Evolutionary conservation across 2,329 filamentous ascomycete genomes (phyloP), one percentile per base, ranked within the genome.

Genomic region (Karstenula rhodostoma): DNA sequence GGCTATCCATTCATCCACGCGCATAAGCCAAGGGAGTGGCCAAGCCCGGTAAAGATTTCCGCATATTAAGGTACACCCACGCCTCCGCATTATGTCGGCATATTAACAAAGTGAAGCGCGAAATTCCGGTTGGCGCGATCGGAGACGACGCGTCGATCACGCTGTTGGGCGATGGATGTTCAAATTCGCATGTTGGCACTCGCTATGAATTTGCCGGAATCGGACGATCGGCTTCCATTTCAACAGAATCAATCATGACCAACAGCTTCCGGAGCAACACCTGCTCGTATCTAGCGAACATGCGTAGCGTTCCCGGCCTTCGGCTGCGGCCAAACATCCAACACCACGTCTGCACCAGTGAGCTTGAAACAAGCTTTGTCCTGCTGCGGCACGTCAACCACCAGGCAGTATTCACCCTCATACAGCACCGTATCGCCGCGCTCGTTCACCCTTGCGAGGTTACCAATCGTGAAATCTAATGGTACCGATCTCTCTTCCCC

Each of bases 351-450:
- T 1, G 79, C 71, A 0, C 84, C 85, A 0, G 77, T 82, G 59
- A 86, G 71, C 4, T 75, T 79, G 61, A 87, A 84, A 25, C 79
- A 79, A 48, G 80, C 65, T 37, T 63, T 73, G 0, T 78, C 76
- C 52, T 79, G 67, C 2, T 78, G 76, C 12, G 63, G 62, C 44
- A 68, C 63, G 48, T 73, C 72, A 12, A 74, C 42, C 42, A 71
- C 23, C 1, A 74, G 13, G 0, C 47, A 60, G 37, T 87, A 88
- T 22, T 77, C 78, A 0, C 84, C 86, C 0, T 84, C 85, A 70
- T 85, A 87, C 13, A 87, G 67, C 17, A 85, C 80, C 50, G 76
- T 79, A 61, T 84, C 81, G 0, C 86, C 86, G 3, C 72, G 74
- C 42, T 81, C 78, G 58, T 86, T 83, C 0, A 81, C 81, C 1